Conservation (phyloP, 192 early-diverging fungal genomes). For the Anaeromyces robustus region DNA sequence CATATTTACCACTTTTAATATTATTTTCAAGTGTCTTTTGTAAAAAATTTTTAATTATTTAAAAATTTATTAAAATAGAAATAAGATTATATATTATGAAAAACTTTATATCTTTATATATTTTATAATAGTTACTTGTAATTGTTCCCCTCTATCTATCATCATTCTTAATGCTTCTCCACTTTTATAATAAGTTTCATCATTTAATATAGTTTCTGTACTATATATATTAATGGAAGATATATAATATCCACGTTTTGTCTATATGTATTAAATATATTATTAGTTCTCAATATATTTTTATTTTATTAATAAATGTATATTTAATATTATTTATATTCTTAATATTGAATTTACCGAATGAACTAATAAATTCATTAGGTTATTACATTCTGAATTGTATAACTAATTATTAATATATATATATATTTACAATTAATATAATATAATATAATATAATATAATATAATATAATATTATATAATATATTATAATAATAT, state of each 20-base stretch:
- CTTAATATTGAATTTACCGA: too few relatives aligned
- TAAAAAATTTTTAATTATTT: background rate
- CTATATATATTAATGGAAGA: background rate
- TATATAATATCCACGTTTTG: background rate
- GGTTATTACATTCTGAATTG: background rate
- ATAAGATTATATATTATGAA: too few relatives aligned
- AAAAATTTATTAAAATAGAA: background rate
- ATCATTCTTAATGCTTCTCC: background rate
- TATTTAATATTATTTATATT: too few relatives aligned
- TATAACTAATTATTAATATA: background rate
- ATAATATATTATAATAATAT: too few relatives aligned
- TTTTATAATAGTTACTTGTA: background rate
- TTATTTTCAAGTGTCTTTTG: background rate
- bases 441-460: too few relatives aligned
- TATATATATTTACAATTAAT: too few relatives aligned
- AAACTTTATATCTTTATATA: too few relatives aligned
- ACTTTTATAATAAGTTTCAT: background rate
- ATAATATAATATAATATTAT: too few relatives aligned
- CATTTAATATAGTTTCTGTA: background rate
- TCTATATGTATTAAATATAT: background rate
- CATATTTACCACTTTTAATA: background rate
- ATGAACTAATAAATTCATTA: background rate
- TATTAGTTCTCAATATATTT: too few relatives aligned
- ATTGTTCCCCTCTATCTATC: background rate
- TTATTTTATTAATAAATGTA: too few relatives aligned